Evolutionary conservation across 306 rosid species (phyloP).

Genomic region (Lagenaria siceraria): DNA sequence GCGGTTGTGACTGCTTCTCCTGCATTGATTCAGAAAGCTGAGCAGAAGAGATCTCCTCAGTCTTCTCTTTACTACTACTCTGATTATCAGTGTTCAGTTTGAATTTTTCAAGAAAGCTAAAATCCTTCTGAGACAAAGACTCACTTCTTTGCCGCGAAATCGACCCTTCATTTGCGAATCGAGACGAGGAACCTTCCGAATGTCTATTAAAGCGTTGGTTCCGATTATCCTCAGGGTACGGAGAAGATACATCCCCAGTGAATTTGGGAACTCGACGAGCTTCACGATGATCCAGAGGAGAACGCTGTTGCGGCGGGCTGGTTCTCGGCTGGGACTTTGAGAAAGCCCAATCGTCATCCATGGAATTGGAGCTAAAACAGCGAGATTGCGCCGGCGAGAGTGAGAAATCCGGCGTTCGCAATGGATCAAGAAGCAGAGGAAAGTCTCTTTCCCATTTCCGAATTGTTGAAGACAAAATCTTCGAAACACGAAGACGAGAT

Average conservation of each 20-base stretch:
- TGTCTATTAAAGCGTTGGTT: conserved; percentile 4
- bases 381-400: background rate
- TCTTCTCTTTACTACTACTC: conserved; percentile 18
- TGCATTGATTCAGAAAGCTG: conserved; percentile 11
- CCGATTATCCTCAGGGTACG: background rate
- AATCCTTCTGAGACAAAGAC: conserved; percentile 25
- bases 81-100: conserved; percentile 31
- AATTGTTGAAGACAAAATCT: conserved; percentile 1
- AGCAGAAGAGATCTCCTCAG: conserved; percentile 12
- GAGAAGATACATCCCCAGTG: background rate
- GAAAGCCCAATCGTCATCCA: background rate
- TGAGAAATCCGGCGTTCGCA: background rate
- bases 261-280: conserved; percentile 1
- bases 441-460: background rate
- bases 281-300: conserved; percentile 18
- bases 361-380: background rate
- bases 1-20: conserved; percentile 16
- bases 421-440: background rate
- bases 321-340: background rate
- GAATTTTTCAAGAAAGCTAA: conserved; percentile 57
- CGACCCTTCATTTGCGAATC: conserved; percentile 15
- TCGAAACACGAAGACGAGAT: background rate
- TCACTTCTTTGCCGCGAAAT: conserved; percentile 9
- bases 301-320: background rate
- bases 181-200: conserved; percentile 14